These are phyloP conservation scores for Phytomonas francai DNA, from an alignment of 208 protist species.

Conservation along the genomic window DNA sequence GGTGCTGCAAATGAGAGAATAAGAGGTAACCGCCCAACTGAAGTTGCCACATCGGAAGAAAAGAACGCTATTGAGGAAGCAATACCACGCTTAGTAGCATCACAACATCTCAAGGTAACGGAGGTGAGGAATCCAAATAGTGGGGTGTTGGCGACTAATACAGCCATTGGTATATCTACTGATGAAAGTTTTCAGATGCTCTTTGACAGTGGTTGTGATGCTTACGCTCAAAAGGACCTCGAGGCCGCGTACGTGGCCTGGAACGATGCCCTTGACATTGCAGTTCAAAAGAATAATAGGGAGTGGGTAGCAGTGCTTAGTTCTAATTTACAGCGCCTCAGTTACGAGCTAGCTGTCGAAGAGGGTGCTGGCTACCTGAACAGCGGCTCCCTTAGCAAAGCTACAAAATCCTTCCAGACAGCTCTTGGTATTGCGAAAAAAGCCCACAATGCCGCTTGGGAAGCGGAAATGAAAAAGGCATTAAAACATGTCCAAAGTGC, in stretches of 20 bases:
- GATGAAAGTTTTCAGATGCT: conserved; percentile 71
- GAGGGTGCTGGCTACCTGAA: conserved; percentile 69
- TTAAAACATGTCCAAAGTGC: conserved; percentile 72
- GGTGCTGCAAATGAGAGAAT: not conserved
- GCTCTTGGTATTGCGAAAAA: conserved; percentile 72
- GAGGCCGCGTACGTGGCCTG: conserved; percentile 86
- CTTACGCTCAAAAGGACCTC: conserved; percentile 63
- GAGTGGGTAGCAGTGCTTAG: conserved; percentile 88
- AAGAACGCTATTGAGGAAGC: not conserved
- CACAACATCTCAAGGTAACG: not conserved
- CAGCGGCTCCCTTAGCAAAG: conserved; percentile 61
- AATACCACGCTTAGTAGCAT: not conserved
- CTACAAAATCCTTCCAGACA: conserved; percentile 50
- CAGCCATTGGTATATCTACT: conserved; percentile 15
- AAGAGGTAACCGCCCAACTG: not conserved
- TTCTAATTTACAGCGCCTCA: conserved; percentile 86
- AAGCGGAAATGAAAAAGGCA: conserved; percentile 62
- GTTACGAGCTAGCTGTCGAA: conserved; percentile 83
- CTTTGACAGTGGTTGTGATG: conserved; percentile 77
- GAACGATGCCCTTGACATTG: conserved; percentile 83
- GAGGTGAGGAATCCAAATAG: not conserved
- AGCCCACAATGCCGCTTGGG: conserved; percentile 83
- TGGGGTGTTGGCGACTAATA: not conserved
- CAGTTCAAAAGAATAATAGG: conserved; percentile 68
- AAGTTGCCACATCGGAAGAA: not conserved